phyloP scores from a whole-genome alignment of 208 protist genomes.

The Acanthamoeba castellanii region DNA sequence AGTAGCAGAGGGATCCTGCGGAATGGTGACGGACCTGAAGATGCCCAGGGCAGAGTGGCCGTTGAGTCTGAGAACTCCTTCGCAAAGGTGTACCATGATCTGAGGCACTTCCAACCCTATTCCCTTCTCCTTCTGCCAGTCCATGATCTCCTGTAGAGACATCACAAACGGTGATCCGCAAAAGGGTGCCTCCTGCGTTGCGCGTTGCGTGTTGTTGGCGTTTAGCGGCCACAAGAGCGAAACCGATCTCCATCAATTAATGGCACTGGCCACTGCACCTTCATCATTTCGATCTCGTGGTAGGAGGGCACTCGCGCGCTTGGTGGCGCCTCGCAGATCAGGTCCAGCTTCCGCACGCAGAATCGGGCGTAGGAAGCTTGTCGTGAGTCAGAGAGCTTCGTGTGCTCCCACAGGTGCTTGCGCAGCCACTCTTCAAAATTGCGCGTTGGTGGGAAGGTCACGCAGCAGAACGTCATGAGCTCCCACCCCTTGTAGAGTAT shows the following conservation, averaged over 20 bases:
- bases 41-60: neutral
- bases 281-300: slow-evolving; percentile 4
- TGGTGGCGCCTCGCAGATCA: slow-evolving; percentile 17
- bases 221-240: neutral
- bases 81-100: slow-evolving; percentile 36
- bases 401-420: slow-evolving; percentile 50
- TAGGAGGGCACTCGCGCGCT: neutral
- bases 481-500: slow-evolving; percentile 74
- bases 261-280: neutral
- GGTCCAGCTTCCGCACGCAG: slow-evolving; percentile 14
- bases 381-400: neutral
- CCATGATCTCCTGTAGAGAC: slow-evolving; percentile 18
- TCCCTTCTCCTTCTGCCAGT: neutral
- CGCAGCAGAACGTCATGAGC: slow-evolving; percentile 61
- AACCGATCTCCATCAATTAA: neutral
- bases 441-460: slow-evolving; percentile 57
- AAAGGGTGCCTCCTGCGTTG: slow-evolving; percentile 43
- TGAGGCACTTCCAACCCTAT: neutral
- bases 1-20: neutral
- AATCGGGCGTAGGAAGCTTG: neutral
- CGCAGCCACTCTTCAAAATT: slow-evolving; percentile 76
- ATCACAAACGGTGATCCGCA: neutral
- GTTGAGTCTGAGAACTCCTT: slow-evolving; percentile 16
- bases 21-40: slow-evolving; percentile 11
- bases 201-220: neutral